Percentiles rank a stretch among this genome's conserved stretches.
Conservation (phyloP, 2,329 filamentous ascomycete genomes). For the Aspergillus ochraceoroseus region DNA sequence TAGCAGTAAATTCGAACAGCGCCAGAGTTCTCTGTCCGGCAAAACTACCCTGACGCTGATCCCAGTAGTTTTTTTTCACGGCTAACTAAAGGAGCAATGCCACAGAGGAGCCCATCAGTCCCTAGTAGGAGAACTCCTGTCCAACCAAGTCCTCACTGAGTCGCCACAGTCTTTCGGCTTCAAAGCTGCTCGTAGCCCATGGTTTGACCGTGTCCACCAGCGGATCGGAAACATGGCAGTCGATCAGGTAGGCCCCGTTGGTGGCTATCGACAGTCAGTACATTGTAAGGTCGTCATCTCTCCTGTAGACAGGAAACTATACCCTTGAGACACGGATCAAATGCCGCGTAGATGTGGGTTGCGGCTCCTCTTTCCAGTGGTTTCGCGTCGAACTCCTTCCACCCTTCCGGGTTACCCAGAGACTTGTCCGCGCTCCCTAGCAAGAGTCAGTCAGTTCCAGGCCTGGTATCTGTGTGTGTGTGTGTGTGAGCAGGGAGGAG, state of each 20-base stretch:
- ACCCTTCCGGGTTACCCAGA: conserved; percentile 21
- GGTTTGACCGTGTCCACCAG: conserved; percentile 31
- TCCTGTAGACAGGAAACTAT: background rate
- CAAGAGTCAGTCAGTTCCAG: background rate
- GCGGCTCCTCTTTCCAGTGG: conserved; percentile 28
- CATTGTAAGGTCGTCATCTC: conserved; percentile 12
- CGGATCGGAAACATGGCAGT: conserved; percentile 41
- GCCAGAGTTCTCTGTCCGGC: too few relatives aligned
- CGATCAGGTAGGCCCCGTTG: conserved; percentile 40
- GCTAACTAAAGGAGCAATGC: too few relatives aligned
- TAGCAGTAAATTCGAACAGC: too few relatives aligned
- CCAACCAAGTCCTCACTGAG: conserved; percentile 46
- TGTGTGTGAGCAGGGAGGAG: background rate
- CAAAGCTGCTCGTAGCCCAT: conserved; percentile 24
- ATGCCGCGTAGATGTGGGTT: conserved; percentile 34
- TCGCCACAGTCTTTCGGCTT: conserved; percentile 45
- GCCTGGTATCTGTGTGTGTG: too few relatives aligned
- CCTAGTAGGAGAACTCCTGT: conserved; percentile 32
- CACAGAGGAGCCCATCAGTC: too few relatives aligned
- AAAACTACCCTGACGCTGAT: too few relatives aligned
- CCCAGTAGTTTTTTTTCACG: too few relatives aligned
- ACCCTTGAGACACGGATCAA: conserved; percentile 26
- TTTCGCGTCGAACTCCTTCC: conserved; percentile 21
- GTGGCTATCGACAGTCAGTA: conserved; percentile 20
- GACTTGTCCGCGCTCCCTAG: conserved; percentile 10